Percentiles rank a stretch among this genome's conserved stretches.
Evolutionary conservation across 1,284 basidiomycete genomes (phyloP).

Genomic region (Wolfiporia cocos): DNA sequence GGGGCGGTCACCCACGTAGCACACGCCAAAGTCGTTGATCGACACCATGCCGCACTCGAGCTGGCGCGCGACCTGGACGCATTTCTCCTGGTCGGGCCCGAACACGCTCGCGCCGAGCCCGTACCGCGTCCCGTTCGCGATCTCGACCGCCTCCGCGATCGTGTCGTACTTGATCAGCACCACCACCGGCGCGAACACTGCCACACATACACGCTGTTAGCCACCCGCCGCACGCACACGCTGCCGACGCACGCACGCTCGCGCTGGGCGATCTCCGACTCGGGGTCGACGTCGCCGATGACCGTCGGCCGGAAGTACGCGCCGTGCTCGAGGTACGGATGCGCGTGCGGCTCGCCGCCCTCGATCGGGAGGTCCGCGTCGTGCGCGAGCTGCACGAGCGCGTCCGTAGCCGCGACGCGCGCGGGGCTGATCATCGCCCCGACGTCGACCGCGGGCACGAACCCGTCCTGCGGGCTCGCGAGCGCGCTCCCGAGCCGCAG

Average conservation of each 20-base stretch:
- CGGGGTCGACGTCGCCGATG: conserved; percentile 71
- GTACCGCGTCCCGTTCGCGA: conserved; percentile 84
- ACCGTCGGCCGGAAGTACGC: conserved; percentile 88
- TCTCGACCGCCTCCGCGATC: conserved; percentile 76
- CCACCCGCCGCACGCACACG: not conserved
- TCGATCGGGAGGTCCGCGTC: conserved; percentile 66
- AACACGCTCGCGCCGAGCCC: conserved; percentile 97
- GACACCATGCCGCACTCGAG: conserved; percentile 96
- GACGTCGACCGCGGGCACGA: conserved; percentile 66
- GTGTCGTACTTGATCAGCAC: conserved; percentile 78
- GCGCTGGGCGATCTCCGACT: conserved; percentile 72
- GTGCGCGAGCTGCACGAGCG: conserved; percentile 73
- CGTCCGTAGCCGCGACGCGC: conserved; percentile 25
- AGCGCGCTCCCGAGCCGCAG: conserved; percentile 71
- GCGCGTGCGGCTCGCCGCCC: conserved; percentile 56
- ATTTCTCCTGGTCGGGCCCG: conserved; percentile 73
- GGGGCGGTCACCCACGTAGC: conserved; percentile 59
- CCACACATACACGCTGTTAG: not conserved
- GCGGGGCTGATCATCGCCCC: conserved; percentile 74
- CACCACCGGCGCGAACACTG: conserved; percentile 89
- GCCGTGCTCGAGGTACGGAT: conserved; percentile 62
- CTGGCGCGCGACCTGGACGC: conserved; percentile 69
- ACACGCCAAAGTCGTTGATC: conserved; percentile 91
- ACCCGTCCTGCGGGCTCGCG: conserved; percentile 55
- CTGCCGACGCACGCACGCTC: conserved; percentile 53